Conservation (phyloP, 169 alveolate species). For the Plasmodium gonderi region DNA sequence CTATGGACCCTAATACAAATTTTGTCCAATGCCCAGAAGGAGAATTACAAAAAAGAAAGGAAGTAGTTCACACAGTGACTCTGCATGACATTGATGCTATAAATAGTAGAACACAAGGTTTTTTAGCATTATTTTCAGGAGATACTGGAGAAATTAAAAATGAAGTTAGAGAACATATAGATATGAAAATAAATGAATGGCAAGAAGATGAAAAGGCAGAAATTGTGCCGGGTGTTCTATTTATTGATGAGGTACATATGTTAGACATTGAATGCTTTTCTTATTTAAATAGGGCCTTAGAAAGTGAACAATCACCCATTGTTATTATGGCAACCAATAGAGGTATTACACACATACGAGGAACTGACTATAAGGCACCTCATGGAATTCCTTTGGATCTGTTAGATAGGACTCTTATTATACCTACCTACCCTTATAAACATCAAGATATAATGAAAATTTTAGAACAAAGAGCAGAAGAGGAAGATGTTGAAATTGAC, state of each 20-base stretch:
- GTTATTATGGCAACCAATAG: constrained; percentile 99
- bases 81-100: constrained; percentile 99
- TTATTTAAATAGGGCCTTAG: constrained; percentile 98
- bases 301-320: constrained; percentile 97
- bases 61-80: constrained; percentile 98
- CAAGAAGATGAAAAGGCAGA: constrained; percentile 97
- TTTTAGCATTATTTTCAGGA: constrained; percentile 98
- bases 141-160: constrained; percentile 99
- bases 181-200: constrained; percentile 98
- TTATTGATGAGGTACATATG: constrained; percentile 99
- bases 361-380: constrained; percentile 98
- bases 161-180: constrained; percentile 98
- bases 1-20: constrained; percentile 95
- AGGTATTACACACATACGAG: constrained; percentile 97
- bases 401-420: constrained; percentile 97
- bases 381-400: constrained; percentile 99
- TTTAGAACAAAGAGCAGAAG: constrained; percentile 95
- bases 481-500: constrained; percentile 98
- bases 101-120: constrained; percentile 97
- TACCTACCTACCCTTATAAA: constrained; percentile 96
- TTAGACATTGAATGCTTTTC: constrained; percentile 99
- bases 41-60: constrained; percentile 98
- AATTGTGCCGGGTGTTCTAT: constrained; percentile 96
- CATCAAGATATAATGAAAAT: constrained; percentile 93
- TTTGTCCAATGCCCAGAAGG: constrained; percentile 98